phyloP scores from a whole-genome alignment of 2,329 filamentous ascomycete species.

The Annulohypoxylon truncatum region DNA sequence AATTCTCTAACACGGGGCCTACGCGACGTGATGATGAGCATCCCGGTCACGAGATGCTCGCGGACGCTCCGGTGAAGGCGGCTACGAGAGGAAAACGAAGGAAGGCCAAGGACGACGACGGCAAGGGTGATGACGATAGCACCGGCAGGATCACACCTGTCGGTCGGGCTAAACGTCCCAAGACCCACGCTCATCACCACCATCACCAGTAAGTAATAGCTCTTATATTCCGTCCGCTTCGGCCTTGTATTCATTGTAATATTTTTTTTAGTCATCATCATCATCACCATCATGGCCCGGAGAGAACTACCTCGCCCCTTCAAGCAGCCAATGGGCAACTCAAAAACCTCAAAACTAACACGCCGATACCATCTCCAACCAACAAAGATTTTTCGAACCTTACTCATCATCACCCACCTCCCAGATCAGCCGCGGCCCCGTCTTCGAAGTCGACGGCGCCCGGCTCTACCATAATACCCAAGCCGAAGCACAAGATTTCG shows the following conservation, averaged over 20 bases:
- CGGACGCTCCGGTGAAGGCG: slow-evolving; percentile 56
- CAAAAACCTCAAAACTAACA: slow-evolving; percentile 62
- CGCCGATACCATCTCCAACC: slow-evolving; percentile 59
- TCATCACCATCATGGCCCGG: slow-evolving; percentile 68
- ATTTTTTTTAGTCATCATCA: slow-evolving; percentile 56
- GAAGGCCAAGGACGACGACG: slow-evolving; percentile 82
- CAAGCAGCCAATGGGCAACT: slow-evolving; percentile 57
- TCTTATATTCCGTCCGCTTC: slow-evolving; percentile 23
- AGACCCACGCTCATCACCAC: slow-evolving; percentile 72
- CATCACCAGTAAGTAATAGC: slow-evolving; percentile 71
- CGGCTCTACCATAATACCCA: slow-evolving; percentile 60
- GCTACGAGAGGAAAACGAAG: slow-evolving; percentile 68
- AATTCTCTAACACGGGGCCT: slow-evolving; percentile 60
- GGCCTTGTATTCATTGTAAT: slow-evolving; percentile 44
- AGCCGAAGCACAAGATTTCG: slow-evolving; percentile 73
- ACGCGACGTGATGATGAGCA: slow-evolving; percentile 66
- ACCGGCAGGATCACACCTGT: slow-evolving; percentile 71
- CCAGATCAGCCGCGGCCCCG: slow-evolving; percentile 53
- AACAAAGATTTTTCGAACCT: slow-evolving; percentile 54
- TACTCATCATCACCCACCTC: slow-evolving; percentile 64
- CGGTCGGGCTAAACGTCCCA: slow-evolving; percentile 71
- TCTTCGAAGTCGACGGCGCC: slow-evolving; percentile 48
- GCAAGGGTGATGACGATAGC: slow-evolving; percentile 72
- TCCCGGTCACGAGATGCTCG: slow-evolving; percentile 57
- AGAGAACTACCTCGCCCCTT: slow-evolving; percentile 59